These are phyloP conservation scores for Monosporascus ibericus DNA, from an alignment of 2,329 filamentous ascomycete genomes.

Conservation along the genomic window DNA sequence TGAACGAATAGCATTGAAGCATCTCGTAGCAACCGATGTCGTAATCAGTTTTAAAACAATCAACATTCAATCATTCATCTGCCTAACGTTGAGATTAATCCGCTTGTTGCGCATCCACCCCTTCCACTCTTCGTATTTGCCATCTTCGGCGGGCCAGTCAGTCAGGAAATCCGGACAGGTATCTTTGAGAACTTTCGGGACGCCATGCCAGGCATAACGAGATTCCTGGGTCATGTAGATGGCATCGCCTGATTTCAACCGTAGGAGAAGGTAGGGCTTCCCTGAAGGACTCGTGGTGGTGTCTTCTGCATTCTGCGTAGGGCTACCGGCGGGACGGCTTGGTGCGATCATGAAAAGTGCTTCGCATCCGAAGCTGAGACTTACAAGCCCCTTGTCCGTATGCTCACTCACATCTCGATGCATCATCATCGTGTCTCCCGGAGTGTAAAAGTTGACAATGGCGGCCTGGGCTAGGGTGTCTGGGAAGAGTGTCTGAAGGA, in stretches of 20 bases:
- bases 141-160: slow-evolving; percentile 64
- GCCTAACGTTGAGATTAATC: slow-evolving; percentile 86
- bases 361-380: slow-evolving; percentile 85
- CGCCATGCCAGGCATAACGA: slow-evolving; percentile 90
- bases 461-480: slow-evolving; percentile 77
- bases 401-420: slow-evolving; percentile 92
- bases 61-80: slow-evolving; percentile 60
- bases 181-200: slow-evolving; percentile 74
- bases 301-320: slow-evolving; percentile 18
- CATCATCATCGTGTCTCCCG: slow-evolving; percentile 84
- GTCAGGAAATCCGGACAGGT: slow-evolving; percentile 73
- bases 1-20: too few species aligned
- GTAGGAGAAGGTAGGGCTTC: slow-evolving; percentile 52
- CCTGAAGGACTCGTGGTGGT: slow-evolving; percentile 14
- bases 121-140: slow-evolving; percentile 60
- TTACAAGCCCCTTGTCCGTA: slow-evolving; percentile 71
- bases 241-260: slow-evolving; percentile 77
- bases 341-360: slow-evolving; percentile 80
- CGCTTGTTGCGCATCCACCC: slow-evolving; percentile 87
- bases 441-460: slow-evolving; percentile 88
- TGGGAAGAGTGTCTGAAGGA: slow-evolving; percentile 68
- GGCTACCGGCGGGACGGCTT: slow-evolving; percentile 30
- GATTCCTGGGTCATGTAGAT: slow-evolving; percentile 82
- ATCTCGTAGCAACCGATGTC: too few species aligned
- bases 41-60: neutral